Base-by-base conservation (phyloP, 1,284 basidiomycete species). In the Porodaedalea pini region DNA sequence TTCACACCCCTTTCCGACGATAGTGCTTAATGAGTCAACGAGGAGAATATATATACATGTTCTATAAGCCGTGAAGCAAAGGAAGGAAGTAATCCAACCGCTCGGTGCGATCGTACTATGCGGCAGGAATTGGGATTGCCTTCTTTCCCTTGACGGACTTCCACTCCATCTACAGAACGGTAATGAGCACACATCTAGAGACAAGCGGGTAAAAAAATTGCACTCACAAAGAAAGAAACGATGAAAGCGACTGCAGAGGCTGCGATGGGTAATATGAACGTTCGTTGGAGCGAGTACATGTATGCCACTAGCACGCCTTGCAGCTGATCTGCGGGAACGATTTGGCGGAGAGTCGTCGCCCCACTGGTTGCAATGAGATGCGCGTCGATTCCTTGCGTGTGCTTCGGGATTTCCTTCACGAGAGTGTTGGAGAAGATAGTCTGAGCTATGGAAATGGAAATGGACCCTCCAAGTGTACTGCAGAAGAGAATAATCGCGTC, bases 391-490 rank as follows among this genome's bases (percentile, higher is more conserved):
- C 55, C 57, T n/a, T 60, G 58, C 17, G 59, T 59, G 29, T 63
- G 44, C 52, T 59, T 59, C 5, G 51, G 43, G 2, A 64, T 36
- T 19, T 52, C 51, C n/a, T 45, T 39, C 11, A 54, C 39, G 8
- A 64, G 52, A n/a, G 57, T 52, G 51, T 61, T 64, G n/a, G 60
- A 36, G 47, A 64, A 64, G 3, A 64, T 53, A 19, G 61, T 61
- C 53, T 65, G 63, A n/a, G 56, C 62, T n/a, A 65, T 62, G 36
- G 62, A 60, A 19, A 65, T 62, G 13, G 59, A 54, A 23, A 65
- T 56, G 15, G 62, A 58, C 2, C 63, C 62, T 27, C 63, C 63
- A 17, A 60, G 56, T 1, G 60, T 56, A 45, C 62, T 57, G 58
- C 57, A 60, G 51, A 65, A 63, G 39, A 63, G 58, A 17, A 62